A percentile compares a stretch with the other conserved stretches of the same genome.
These are phyloP conservation scores for Amylocarpus encephaloides DNA, from an alignment of 2,329 filamentous ascomycete species.

Conservation along the genomic window DNA sequence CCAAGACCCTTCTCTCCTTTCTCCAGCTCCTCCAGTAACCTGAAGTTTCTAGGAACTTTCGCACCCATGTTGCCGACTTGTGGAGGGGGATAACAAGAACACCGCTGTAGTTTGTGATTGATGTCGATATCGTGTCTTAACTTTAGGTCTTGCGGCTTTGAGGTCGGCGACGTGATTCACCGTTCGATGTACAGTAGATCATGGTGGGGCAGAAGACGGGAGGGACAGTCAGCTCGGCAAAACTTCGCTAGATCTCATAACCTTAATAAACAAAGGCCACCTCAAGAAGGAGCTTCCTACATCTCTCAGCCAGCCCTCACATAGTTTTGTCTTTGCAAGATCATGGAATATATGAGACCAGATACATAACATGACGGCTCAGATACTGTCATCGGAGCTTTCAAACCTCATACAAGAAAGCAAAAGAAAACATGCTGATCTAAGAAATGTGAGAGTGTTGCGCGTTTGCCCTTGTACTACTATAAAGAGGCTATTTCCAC, in stretches of 20 bases:
- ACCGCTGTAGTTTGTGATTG: not conserved
- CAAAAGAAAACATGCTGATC: slow-evolving; percentile 86
- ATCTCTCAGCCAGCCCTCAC: slow-evolving; percentile 2
- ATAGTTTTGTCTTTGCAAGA: slow-evolving; percentile 5
- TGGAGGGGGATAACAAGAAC: too few relatives aligned
- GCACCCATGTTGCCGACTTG: slow-evolving; percentile 38
- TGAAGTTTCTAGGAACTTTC: slow-evolving; percentile 91
- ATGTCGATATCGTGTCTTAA: too few relatives aligned
- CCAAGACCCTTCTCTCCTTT: slow-evolving; percentile 98
- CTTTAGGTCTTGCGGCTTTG: too few relatives aligned
- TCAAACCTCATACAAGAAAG: slow-evolving; percentile 90
- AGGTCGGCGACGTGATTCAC: too few relatives aligned
- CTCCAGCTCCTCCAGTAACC: slow-evolving; percentile 93
- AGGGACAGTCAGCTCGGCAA: slow-evolving; percentile 11
- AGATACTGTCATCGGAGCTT: slow-evolving; percentile 82
- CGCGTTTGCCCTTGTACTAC: not conserved
- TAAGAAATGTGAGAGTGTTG: slow-evolving; percentile 62
- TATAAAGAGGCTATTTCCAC: not conserved
- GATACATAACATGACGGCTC: slow-evolving; percentile 65
- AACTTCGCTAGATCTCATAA: slow-evolving; percentile 12
- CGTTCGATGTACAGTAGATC: not conserved
- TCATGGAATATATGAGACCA: slow-evolving; percentile 19
- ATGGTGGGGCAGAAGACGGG: not conserved
- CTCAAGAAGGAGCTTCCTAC: slow-evolving; percentile 2
- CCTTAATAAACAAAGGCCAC: too few relatives aligned